Evolutionary conservation across 2,329 filamentous ascomycete genomes (phyloP), one percentile per base, ranked within the genome.

Genomic region (Tolypocladium endophyticum): DNA sequence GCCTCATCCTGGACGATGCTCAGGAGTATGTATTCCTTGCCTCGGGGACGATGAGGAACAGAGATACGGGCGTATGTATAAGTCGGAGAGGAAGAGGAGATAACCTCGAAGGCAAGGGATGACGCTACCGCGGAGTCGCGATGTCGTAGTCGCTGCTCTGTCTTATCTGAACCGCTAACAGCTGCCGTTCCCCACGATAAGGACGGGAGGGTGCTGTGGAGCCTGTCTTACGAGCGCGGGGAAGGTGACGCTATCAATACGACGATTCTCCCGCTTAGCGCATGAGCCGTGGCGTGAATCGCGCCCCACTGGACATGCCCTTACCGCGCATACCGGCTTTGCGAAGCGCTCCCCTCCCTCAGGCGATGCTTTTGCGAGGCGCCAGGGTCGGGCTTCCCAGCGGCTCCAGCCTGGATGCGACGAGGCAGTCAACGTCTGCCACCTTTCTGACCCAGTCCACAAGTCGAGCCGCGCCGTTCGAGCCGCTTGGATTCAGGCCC

Each of bases 1-100:
- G 59, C 52, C 65, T 61, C 65, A 66, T 66, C 41, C 35, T 62
- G 59, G 38, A 57, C 50, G 30, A 18, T 35, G 11, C 11, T 20
- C 25, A 25, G 9, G 28, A n/a, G 47, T 33, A 12, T 52, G 30
- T 53, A n/a, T 53, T 53, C 20, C 20, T 36, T 16, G 30, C 30
- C 30, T 54, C 50, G 3, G 20, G 20, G 3, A 6, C 20, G 50
- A 36, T 23, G 4, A 8, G 30, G 30, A 50, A 55, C 33, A 35
- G 20, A 33, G 45, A 35, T 28, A 36, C 36, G 52, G 47, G 16
- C 47, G 43, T 25, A 16, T 52, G 2, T 9, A 9, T 7, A 8
- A 9, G 33, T 58, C 39, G 20, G 39, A 43, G 39, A n/a, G 20
- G 23, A 47, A 9, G 25, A 55, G n/a, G 43, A 56, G 20, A 28